Conservation (phyloP, 805 yeast genomes). For the Candida chauliodis region DNA sequence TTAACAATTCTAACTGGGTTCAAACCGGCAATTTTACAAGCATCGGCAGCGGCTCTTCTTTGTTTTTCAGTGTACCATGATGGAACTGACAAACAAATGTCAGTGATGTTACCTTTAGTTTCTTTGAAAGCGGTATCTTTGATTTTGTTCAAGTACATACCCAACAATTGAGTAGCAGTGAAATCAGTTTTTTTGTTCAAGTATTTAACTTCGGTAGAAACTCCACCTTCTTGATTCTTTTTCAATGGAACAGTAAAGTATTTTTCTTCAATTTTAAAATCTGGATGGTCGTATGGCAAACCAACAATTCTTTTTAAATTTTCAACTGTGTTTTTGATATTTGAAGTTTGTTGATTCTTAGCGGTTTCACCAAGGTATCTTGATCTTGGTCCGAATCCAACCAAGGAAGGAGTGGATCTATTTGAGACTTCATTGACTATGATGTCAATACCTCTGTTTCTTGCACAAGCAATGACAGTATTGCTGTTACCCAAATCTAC, state of each 20-base stretch:
- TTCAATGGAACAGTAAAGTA: conserved; percentile 71
- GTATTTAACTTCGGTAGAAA: conserved; percentile 84
- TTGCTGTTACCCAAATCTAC: conserved; percentile 95
- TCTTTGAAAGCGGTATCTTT: conserved; percentile 77
- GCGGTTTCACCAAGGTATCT: conserved; percentile 95
- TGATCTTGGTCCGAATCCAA: conserved; percentile 87
- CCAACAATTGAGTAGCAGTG: conserved; percentile 86
- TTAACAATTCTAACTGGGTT: conserved; percentile 98
- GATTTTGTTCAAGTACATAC: conserved; percentile 91
- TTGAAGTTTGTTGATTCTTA: conserved; percentile 93
- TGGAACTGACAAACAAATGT: conserved; percentile 93
- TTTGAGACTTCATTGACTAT: conserved; percentile 98
- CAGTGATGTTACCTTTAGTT: conserved; percentile 76
- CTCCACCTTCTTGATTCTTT: conserved; percentile 65
- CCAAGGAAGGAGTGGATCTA: conserved; percentile 88
- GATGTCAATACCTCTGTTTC: conserved; percentile 97
- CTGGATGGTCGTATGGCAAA: conserved; percentile 69
- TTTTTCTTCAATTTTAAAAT: conserved; percentile 68
- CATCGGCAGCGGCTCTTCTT: conserved; percentile 94
- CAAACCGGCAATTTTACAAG: conserved; percentile 92
- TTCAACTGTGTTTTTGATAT: conserved; percentile 93
- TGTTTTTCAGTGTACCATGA: conserved; percentile 96
- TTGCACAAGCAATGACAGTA: conserved; percentile 92
- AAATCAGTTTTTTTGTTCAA: conserved; percentile 75
- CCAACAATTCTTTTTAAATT: conserved; percentile 93